phyloP scores from a whole-genome alignment of 495 filamentous ascomycete species.

The Hypoxylon rickii region DNA sequence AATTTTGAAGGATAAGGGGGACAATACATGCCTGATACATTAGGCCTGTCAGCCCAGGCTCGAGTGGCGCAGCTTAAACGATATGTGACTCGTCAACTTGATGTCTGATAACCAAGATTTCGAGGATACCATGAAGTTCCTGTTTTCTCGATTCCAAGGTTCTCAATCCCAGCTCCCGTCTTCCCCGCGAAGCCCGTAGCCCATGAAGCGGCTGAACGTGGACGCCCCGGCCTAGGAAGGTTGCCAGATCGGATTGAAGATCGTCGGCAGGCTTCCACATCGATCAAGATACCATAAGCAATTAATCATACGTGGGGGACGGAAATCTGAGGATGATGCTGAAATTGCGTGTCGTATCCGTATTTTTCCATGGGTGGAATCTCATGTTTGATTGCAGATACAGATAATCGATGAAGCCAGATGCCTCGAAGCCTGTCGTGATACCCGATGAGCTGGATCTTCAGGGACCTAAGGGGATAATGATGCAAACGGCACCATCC shows the following conservation, averaged over 20 bases:
- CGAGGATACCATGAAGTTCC: constrained; percentile 20
- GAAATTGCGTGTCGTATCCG: constrained; percentile 25
- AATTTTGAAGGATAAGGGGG: constrained; percentile 13
- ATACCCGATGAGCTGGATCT: constrained; percentile 37
- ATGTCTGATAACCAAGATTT: constrained; percentile 30
- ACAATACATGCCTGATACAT: constrained; percentile 13
- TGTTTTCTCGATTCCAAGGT: constrained; percentile 37
- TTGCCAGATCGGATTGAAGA: constrained; percentile 24
- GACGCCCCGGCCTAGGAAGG: constrained; percentile 15
- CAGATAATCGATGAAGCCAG: constrained; percentile 17
- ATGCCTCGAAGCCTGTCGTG: constrained; percentile 32
- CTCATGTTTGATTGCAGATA: constrained; percentile 12
- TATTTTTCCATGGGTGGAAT: constrained; percentile 12
- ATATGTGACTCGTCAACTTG: constrained; percentile 37
- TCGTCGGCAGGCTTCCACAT: constrained; percentile 27
- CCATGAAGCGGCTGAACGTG: constrained; percentile 32
- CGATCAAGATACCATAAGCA: constrained; percentile 23
- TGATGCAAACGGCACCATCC: constrained; percentile 37
- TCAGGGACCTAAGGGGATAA: constrained; percentile 26
- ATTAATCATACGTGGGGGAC: constrained; percentile 31
- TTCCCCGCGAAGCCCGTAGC: constrained; percentile 36
- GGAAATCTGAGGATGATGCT: constrained; percentile 24
- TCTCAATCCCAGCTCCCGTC: constrained; percentile 33
- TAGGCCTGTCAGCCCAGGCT: constrained; percentile 10
- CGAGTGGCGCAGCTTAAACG: constrained; percentile 26